phyloP scores from a whole-genome alignment of 1,284 basidiomycete species.

The Puccinia polysora region DNA sequence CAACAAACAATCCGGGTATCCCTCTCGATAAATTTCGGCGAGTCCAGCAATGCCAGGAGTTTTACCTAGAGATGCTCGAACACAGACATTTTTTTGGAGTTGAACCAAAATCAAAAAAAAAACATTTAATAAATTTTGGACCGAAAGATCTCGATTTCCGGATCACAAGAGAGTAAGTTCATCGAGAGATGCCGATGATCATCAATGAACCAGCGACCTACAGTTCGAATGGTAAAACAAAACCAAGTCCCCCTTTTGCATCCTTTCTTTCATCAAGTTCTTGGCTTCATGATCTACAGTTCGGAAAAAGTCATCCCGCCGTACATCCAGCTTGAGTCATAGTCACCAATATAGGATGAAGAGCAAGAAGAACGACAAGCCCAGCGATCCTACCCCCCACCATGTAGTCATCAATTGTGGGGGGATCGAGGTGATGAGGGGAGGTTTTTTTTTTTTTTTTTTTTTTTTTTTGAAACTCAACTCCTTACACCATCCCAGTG shows the following conservation, averaged over 20 bases:
- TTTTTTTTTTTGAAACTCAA: background rate
- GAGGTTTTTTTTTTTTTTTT: background rate
- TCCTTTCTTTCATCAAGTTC: slow-evolving; percentile 78
- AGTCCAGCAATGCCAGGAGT: slow-evolving; percentile 54
- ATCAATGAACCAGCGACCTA: no score
- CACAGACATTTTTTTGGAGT: slow-evolving; percentile 79
- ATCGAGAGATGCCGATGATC: no score
- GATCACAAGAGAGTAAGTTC: no score
- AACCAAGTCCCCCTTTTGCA: slow-evolving; percentile 72
- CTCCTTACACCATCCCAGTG: slow-evolving; percentile 37
- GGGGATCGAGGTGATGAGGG: background rate
- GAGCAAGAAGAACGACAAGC: background rate
- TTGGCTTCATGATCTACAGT: slow-evolving; percentile 69
- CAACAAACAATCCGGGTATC: slow-evolving; percentile 78
- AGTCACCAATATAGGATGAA: background rate
- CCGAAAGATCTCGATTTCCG: background rate
- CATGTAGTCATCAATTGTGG: background rate
- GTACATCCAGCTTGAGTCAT: background rate
- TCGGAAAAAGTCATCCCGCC: background rate
- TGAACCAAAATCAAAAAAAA: slow-evolving; percentile 50
- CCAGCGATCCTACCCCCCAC: background rate
- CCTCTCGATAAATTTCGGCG: slow-evolving; percentile 59
- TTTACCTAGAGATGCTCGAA: slow-evolving; percentile 59
- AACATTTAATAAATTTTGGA: background rate
- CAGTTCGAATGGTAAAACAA: slow-evolving; percentile 84